A percentile compares a stretch with the other conserved stretches of the same genome.
Evolutionary conservation across 805 yeast species (phyloP).

Genomic region (Saccharomycopsis sp.): DNA sequence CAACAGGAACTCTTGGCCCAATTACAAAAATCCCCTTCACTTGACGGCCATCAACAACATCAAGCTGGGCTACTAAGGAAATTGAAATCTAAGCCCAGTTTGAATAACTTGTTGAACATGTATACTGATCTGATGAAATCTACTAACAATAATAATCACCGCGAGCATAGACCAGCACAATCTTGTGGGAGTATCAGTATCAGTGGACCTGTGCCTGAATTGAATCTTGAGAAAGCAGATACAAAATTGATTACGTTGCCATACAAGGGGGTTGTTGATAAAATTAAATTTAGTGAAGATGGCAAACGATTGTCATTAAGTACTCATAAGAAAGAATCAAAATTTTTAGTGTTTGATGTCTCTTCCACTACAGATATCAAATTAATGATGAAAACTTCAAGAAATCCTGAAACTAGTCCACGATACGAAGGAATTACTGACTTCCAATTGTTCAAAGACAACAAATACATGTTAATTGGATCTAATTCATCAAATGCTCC

Average conservation of each 20-base stretch:
- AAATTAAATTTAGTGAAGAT: constrained; percentile 63
- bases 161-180: not conserved
- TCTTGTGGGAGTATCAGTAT: not conserved
- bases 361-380: constrained; percentile 56
- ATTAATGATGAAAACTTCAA: constrained; percentile 57
- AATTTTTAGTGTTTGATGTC: constrained; percentile 70
- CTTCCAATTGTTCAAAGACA: constrained; percentile 57
- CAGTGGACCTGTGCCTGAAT: constrained; percentile 12
- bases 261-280: constrained; percentile 74
- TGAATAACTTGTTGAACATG: constrained; percentile 8
- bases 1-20: not conserved
- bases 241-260: constrained; percentile 77
- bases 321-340: constrained; percentile 44
- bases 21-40: not conserved
- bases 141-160: not conserved
- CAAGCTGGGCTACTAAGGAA: constrained; percentile 3
- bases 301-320: constrained; percentile 33
- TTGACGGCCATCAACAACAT: not conserved
- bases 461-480: constrained; percentile 45
- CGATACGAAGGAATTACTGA: constrained; percentile 89
- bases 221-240: constrained; percentile 33
- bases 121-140: constrained; percentile 2
- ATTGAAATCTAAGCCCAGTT: constrained; percentile 11
- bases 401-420: constrained; percentile 53
- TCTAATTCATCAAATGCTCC: constrained; percentile 57